Evolutionary conservation across 1,139 yeast genomes (phyloP), one percentile per base, ranked within the genome.

Genomic region (Suhomyces guaymorum): DNA sequence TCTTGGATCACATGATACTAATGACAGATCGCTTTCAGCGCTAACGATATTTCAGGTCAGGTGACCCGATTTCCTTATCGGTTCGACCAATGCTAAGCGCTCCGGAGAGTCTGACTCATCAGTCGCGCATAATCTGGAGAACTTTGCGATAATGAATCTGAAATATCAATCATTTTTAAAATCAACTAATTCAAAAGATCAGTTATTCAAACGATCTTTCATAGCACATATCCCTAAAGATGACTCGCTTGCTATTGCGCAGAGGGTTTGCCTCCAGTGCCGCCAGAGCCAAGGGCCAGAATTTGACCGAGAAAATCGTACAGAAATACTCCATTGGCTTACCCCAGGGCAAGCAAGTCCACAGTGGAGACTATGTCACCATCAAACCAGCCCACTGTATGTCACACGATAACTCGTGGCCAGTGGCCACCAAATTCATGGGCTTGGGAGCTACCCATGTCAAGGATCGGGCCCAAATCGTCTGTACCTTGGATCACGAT

Each of bases 401-500:
- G 98, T 87, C 97, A 10, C 99, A 92, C 60, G 99, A 92, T 61
- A 92, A 92, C 63, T 83, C 97, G 33, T 92, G 99, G 98, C 99
- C 99, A 0, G 97, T 92, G 17, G 98, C 98, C 1, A 74, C 92
- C 53, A 92, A 92, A 66, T 92, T 94, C 63, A 88, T 80, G 82
- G 96, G 96, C 5, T 73, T 92, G 24, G 98, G 98, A 1, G 97
- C 97, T 28, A 78, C 79, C 15, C 70, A 78, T 43, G 86, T 92
- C 43, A 78, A 83, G 51, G 85, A 92, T 54, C 83, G 85, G 54
- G 73, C 87, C 41, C 99, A 92, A 65, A 87, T 92, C 23, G 97
- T 92, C 32, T 85, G 89, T 73, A 92, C 98, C 3, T 73, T 92
- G 55, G 99, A 92, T 64, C 99, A 92, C 61, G 99, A 94, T 56